Conservation (phyloP, 257 asterid species). For the Nicotiana benthamiana region DNA sequence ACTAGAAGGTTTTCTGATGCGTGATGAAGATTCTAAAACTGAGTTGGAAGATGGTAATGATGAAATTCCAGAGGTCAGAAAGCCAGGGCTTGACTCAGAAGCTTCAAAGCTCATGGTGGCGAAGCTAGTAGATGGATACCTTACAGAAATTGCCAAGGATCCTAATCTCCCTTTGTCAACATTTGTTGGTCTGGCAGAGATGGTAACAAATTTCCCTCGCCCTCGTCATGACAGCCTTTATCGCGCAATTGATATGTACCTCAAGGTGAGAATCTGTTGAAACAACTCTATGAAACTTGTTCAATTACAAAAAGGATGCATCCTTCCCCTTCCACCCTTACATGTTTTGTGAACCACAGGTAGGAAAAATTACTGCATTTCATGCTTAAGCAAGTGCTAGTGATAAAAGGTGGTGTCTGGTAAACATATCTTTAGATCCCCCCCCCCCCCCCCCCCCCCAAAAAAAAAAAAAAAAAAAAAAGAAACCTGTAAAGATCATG, state of each 20-base stretch:
- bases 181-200: conserved; percentile 70
- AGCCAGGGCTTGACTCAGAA: conserved; percentile 71
- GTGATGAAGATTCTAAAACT: conserved; percentile 33
- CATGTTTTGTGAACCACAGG: neutral
- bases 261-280: conserved; percentile 47
- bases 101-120: conserved; percentile 96
- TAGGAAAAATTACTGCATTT: neutral
- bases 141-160: conserved; percentile 78
- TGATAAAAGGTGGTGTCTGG: neutral
- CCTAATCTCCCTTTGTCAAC: conserved; percentile 49
- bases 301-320: neutral
- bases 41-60: conserved; percentile 40
- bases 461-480: neutral
- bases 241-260: conserved; percentile 71
- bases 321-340: neutral
- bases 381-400: neutral
- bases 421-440: neutral
- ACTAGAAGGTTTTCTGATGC: conserved; percentile 51
- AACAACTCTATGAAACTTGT: neutral
- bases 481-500: neutral
- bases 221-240: conserved; percentile 82
- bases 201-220: conserved; percentile 55
- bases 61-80: conserved; percentile 50
- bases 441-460: too few species aligned
- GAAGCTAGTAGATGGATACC: conserved; percentile 77